Base-by-base conservation (phyloP, 306 rosid genomes). In the Dalbergia cultrata region DNA sequence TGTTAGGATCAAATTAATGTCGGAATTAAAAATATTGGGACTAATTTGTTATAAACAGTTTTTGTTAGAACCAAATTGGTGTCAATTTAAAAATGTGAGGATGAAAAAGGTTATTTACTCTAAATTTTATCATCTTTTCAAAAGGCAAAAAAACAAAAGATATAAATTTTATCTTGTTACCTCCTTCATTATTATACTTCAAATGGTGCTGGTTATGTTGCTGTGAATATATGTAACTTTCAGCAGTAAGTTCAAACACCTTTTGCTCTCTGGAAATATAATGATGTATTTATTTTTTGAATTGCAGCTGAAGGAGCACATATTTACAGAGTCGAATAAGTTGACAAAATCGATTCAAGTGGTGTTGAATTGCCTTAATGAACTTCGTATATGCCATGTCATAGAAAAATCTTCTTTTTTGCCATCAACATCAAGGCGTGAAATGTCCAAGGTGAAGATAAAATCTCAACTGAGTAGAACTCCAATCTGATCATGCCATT, bases 261-360 rank as follows among this genome's bases (percentile, higher is more conserved):
- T 72, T 54, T 19, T 73, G 72, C 60, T 10, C 60, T 49, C 39
- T 59, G 44, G 39, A 17, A 61, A 13, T 59, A 67, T 44, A 49
- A 59, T 80, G 35, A 31, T 61, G 34, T 26, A 56, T 85, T 66
- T 71, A 17, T 73, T 49, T 80, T 71, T 76, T 76, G 61, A 76
- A 73, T 68, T 90, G 89, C 95, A 94, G 98, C 87, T 94, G 80
- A 90, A 87, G 84, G 93, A 94, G 85, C 86, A 89, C 80, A 78
- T 94, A 76, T 94, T 94, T 83, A 73, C 81, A 2, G 93, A 82
- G 80, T 90, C 98, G 9, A 94, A 94, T 80, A 88, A 71, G 85
- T 84, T 90, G 86, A 81, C 79, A 83, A 94, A 91, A 77, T 92
- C 98, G 33, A 90, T 94, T 88, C 93, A 94, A 90, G 94, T 94